A percentile compares a stretch with the other conserved stretches of the same genome.
Evolutionary conservation across 257 asterid genomes (phyloP).

Genomic region (Ligustrum vulgare): DNA sequence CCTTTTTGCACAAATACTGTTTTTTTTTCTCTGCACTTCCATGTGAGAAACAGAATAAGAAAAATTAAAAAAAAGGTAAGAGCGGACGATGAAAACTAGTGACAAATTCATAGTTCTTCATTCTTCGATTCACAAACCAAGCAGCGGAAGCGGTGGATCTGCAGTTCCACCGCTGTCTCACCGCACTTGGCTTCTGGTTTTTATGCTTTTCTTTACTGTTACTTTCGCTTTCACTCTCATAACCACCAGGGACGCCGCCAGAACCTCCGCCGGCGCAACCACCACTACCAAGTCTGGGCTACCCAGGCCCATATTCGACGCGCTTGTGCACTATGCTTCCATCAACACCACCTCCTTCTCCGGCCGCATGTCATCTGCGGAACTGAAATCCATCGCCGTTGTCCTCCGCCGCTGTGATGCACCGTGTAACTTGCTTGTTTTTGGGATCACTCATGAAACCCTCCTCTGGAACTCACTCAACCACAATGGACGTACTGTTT

Average conservation of each 20-base stretch:
- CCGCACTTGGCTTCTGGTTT: conserved; percentile 54
- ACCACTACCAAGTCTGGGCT: conserved; percentile 28
- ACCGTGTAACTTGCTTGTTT: conserved; percentile 75
- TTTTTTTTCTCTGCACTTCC: not conserved
- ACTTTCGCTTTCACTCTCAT: conserved; percentile 59
- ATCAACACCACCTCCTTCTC: conserved; percentile 31
- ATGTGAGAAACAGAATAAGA: not conserved
- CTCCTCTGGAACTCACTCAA: conserved; percentile 76
- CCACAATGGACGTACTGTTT: conserved; percentile 74
- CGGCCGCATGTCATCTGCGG: conserved; percentile 54
- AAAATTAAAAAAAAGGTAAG: not conserved
- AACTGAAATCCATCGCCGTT: conserved; percentile 48
- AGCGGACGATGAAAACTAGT: conserved; percentile 52
- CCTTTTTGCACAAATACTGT: not conserved
- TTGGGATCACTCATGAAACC: conserved; percentile 78
- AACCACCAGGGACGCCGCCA: conserved; percentile 44
- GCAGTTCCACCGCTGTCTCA: conserved; percentile 23
- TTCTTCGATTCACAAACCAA: conserved; percentile 54
- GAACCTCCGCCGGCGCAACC: conserved; percentile 3
- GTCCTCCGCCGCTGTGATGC: conserved; percentile 62
- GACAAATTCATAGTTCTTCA: conserved; percentile 71
- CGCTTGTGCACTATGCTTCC: conserved; percentile 77
- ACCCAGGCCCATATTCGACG: conserved; percentile 47
- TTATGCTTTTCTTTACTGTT: conserved; percentile 53
- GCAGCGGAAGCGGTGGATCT: conserved; percentile 22